phyloP scores from a whole-genome alignment of 768 basidiomycete species.

The Xanthoconium purpureum region DNA sequence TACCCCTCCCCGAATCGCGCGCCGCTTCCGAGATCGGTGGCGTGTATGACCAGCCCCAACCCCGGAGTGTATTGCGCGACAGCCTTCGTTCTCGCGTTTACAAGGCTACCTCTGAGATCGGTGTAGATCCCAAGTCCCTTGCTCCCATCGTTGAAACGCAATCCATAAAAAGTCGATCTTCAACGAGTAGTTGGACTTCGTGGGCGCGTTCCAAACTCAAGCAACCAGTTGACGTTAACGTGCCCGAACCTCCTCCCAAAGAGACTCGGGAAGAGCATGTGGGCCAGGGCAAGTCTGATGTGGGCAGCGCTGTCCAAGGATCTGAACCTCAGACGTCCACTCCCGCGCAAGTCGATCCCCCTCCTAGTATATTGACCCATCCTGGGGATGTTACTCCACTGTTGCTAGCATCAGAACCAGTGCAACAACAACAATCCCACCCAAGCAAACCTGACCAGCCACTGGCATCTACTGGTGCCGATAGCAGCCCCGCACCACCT shows the following conservation, averaged over 20 bases:
- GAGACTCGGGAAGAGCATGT: neutral
- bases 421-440: neutral
- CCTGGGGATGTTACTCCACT: constrained; percentile 2
- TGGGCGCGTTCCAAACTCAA: constrained; percentile 4
- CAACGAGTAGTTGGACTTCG: constrained; percentile 3
- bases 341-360: constrained; percentile 26
- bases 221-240: neutral
- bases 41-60: constrained; percentile 21
- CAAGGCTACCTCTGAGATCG: constrained; percentile 26
- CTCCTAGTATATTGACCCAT: constrained; percentile 12
- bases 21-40: constrained; percentile 31
- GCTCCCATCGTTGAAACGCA: constrained; percentile 1
- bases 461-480: constrained; percentile 5
- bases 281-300: constrained; percentile 4
- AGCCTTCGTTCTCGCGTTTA: constrained; percentile 11
- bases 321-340: constrained; percentile 15
- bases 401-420: constrained; percentile 1
- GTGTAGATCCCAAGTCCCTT: constrained; percentile 11
- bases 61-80: constrained; percentile 13
- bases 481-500: constrained; percentile 2
- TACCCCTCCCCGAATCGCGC: constrained; percentile 30
- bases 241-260: constrained; percentile 6
- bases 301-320: neutral
- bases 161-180: neutral
- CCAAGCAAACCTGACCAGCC: neutral